Percentiles rank a stretch among this genome's conserved stretches.
Conservation (phyloP, 805 yeast genomes). For the Cyberlindnera maclurae region DNA sequence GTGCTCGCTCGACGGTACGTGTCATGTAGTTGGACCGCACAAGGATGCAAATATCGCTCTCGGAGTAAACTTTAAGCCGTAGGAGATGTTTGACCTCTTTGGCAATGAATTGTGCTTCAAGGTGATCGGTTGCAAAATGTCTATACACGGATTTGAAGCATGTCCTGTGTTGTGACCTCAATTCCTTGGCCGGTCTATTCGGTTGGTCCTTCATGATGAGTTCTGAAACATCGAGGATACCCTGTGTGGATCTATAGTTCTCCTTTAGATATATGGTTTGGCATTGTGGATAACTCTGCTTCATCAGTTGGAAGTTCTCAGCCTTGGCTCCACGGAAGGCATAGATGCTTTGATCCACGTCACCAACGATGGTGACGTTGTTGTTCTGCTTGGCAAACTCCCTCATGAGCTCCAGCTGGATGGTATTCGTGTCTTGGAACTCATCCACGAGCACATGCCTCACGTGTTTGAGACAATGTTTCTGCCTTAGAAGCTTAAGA, state of each 20-base stretch:
- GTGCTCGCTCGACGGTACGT: constrained; percentile 54
- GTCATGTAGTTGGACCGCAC: constrained; percentile 60
- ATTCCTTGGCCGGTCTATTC: constrained; percentile 34
- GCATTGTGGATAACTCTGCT: constrained; percentile 28
- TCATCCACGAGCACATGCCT: constrained; percentile 85
- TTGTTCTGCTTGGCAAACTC: constrained; percentile 39
- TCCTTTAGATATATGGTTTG: constrained; percentile 42
- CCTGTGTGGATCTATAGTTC: constrained; percentile 76
- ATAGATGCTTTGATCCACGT: constrained; percentile 93
- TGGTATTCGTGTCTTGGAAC: constrained; percentile 82
- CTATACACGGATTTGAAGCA: constrained; percentile 42
- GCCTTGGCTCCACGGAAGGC: constrained; percentile 78
- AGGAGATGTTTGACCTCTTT: constrained; percentile 45
- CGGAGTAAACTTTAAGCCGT: constrained; percentile 39
- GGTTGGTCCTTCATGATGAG: constrained; percentile 54
- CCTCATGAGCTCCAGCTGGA: constrained; percentile 67
- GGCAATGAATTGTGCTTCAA: constrained; percentile 56
- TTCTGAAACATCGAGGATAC: constrained; percentile 60
- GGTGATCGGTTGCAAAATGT: constrained; percentile 31
- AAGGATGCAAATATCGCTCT: constrained; percentile 64
- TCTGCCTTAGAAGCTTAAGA: constrained; percentile 35
- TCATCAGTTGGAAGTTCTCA: constrained; percentile 56
- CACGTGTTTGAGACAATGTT: constrained; percentile 24
- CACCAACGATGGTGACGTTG: constrained; percentile 86
- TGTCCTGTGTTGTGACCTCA: constrained; percentile 39